Percentiles rank a stretch among this genome's conserved stretches.
phyloP scores from a whole-genome alignment of 2,329 filamentous ascomycete species.

The Sclerotinia minor region DNA sequence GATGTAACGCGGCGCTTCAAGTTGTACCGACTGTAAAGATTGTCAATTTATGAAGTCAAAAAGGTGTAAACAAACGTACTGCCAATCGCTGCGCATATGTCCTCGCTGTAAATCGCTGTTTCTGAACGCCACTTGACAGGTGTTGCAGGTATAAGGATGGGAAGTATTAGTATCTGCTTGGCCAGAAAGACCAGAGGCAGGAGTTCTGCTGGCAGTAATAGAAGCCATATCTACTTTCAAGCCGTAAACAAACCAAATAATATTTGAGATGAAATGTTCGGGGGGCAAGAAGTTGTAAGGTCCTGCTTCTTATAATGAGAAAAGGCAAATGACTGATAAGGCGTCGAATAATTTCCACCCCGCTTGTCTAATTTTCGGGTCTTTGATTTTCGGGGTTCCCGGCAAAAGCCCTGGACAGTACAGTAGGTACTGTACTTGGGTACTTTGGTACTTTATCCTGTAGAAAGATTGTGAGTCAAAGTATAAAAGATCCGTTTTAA shows the following conservation, averaged over 20 bases:
- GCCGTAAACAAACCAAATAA: neutral
- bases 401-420: conserved; percentile 8
- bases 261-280: neutral
- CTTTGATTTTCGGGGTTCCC: neutral
- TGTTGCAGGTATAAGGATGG: conserved; percentile 97
- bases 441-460: neutral
- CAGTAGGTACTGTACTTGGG: neutral
- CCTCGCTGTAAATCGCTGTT: conserved; percentile 88
- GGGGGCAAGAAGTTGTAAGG: conserved; percentile 7
- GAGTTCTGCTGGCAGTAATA: conserved; percentile 45
- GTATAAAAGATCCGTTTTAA: neutral
- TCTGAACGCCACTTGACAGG: conserved; percentile 94
- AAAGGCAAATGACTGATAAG: conserved; percentile 16
- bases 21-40: conserved; percentile 76
- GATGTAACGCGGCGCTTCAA: conserved; percentile 91
- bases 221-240: conserved; percentile 51
- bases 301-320: neutral
- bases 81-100: conserved; percentile 99
- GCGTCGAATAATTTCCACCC: conserved; percentile 16
- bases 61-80: conserved; percentile 61
- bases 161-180: conserved; percentile 47
- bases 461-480: neutral
- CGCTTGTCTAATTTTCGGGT: conserved; percentile 13
- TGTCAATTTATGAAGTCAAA: conserved; percentile 30
- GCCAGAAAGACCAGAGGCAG: conserved; percentile 28